Evolutionary conservation across 2,329 filamentous ascomycete species (phyloP).

Genomic region (Trichoderma sp.): DNA sequence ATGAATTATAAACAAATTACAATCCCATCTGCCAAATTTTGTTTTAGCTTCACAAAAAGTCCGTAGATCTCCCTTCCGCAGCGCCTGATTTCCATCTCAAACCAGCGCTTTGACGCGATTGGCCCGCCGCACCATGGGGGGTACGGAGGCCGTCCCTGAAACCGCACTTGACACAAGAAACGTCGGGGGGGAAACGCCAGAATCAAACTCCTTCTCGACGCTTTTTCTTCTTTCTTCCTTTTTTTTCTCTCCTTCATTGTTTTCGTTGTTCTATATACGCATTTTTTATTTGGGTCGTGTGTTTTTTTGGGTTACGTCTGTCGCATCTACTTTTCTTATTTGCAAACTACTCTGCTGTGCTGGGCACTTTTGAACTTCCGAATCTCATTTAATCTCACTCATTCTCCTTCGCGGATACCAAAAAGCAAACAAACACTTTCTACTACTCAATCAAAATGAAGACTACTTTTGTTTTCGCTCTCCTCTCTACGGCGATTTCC

Average conservation of each 20-base stretch:
- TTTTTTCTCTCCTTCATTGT: background rate
- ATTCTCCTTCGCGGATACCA: background rate
- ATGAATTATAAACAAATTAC: background rate
- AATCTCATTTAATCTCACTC: background rate
- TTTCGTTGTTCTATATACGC: background rate
- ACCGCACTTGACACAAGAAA: constrained; percentile 13
- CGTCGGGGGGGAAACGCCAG: background rate
- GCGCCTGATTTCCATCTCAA: background rate
- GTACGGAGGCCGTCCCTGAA: background rate
- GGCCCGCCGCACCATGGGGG: background rate
- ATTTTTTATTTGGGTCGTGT: background rate
- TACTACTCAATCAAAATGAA: constrained; percentile 30
- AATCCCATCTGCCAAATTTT: background rate
- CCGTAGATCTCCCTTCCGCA: background rate
- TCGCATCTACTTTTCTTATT: background rate
- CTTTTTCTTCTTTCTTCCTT: background rate
- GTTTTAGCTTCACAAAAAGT: background rate
- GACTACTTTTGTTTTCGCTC: constrained; percentile 31
- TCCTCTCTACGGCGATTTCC: constrained; percentile 45
- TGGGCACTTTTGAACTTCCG: background rate
- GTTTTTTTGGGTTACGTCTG: background rate
- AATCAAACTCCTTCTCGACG: background rate
- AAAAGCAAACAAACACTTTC: background rate
- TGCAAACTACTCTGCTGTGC: background rate
- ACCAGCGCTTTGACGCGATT: background rate